phyloP scores from a whole-genome alignment of 257 asterid genomes.

The Solanum pimpinellifolium region DNA sequence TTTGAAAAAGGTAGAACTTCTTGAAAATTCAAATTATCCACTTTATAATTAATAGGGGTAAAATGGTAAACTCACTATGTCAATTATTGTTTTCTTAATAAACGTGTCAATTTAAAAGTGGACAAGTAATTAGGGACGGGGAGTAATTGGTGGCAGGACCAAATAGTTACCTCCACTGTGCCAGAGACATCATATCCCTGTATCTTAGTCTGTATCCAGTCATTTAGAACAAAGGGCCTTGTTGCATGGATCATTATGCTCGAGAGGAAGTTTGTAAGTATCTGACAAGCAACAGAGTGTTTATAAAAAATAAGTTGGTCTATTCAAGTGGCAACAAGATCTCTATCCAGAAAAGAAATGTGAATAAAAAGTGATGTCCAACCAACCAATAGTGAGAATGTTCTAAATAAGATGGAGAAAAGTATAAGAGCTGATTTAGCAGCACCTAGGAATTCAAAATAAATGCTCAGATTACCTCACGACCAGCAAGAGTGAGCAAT shows the following conservation, averaged over 20 bases:
- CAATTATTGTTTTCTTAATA: too few species aligned
- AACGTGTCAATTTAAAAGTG: too few species aligned
- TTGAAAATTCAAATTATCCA: too few species aligned
- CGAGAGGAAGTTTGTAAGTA: conserved; percentile 94
- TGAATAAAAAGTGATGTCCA: background rate
- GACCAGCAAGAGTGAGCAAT: conserved; percentile 96
- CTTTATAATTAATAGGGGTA: too few species aligned
- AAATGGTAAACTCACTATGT: too few species aligned
- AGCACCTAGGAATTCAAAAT: background rate
- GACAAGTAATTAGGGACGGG: too few species aligned
- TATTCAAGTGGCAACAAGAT: background rate
- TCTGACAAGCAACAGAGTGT: conserved; percentile 33
- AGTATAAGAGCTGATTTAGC: background rate
- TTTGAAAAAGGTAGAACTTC: too few species aligned
- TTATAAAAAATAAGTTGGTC: background rate
- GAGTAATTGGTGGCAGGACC: background rate
- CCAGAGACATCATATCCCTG: conserved; percentile 98
- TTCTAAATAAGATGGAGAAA: background rate
- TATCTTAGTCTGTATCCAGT: conserved; percentile 96
- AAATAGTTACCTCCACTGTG: conserved; percentile 74
- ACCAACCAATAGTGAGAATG: background rate
- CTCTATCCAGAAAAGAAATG: background rate
- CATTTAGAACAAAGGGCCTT: conserved; percentile 77
- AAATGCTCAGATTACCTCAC: conserved; percentile 51
- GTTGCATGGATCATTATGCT: conserved; percentile 98